Evolutionary conservation across 768 basidiomycete species (phyloP), one percentile per base, ranked within the genome.

Genomic region (Mrakia frigida): DNA sequence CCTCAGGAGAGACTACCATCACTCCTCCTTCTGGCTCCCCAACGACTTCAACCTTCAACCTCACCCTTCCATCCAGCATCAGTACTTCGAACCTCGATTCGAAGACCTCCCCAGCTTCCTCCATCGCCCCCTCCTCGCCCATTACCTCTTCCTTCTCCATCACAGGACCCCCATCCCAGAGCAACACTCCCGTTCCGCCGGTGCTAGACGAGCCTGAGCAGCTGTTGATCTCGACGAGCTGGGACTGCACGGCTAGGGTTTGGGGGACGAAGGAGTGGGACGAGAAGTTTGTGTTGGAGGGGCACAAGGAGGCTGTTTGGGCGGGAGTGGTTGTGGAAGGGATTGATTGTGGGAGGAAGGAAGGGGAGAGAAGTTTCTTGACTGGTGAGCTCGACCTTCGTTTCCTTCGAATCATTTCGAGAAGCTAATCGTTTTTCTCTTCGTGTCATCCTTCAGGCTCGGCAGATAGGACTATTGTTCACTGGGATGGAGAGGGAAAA

Each of bases 261-360:
- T 83, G 83, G 83, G 59, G 61, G 9, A 28, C 41, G 33, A 10
- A 70, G 25, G 50, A 59, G 25, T 76, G 50, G 72, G 46, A 75
- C 61, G 46, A 61, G 61, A n/a, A 50, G 14, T 35, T 78, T 23
- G 74, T 79, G 4, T 76, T 83, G 3, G 77, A 80, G 25, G 83
- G 81, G 14, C 83, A 83, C 67, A 73, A 78, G 13, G 80, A 80
- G 39, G 83, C 82, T 14, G 83, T 83, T 9, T 83, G 83, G 83
- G 80, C 79, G 2, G 81, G 82, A 0, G 77, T 80, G 5, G 77
- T 81, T 13, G 74, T 83, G 4, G 81, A 82, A 18, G 74, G 39
- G 6, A n/a, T 39, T 0, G 46, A 78, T 59, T 74, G 77, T n/a
- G 73, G 77, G 18, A 35, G 73, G 33, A 61, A 63, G 23, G 52